These are phyloP conservation scores for Herpotrichia juniperi DNA, from an alignment of 2,329 filamentous ascomycete genomes.

Conservation along the genomic window DNA sequence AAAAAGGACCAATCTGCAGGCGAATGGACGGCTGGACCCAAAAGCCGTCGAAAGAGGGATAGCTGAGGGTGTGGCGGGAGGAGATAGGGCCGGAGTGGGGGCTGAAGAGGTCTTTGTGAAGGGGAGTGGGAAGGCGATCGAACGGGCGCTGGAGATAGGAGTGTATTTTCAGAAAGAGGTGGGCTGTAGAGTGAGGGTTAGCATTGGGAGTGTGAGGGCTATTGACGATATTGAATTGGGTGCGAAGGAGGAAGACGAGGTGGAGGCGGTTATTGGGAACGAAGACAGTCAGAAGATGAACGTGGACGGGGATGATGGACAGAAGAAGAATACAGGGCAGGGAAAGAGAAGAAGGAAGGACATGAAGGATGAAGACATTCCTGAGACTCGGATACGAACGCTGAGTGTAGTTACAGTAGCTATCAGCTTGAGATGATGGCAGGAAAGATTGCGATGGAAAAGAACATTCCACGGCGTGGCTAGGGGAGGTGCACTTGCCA, in stretches of 20 bases:
- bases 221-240: conserved; percentile 68
- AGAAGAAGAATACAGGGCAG: conserved; percentile 20
- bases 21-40: conserved; percentile 34
- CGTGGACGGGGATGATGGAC: conserved; percentile 6
- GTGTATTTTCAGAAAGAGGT: conserved; percentile 68
- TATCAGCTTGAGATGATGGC: conserved; percentile 31
- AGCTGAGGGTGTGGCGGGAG: conserved; percentile 23
- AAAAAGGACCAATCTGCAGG: conserved; percentile 10
- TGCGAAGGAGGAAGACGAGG: conserved; percentile 6
- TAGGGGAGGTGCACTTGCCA: too few species aligned
- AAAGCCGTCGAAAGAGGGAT: conserved; percentile 34
- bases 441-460: not conserved
- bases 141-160: conserved; percentile 66
- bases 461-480: not conserved
- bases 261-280: conserved; percentile 6
- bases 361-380: conserved; percentile 34
- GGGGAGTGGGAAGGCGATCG: conserved; percentile 71
- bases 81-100: conserved; percentile 7
- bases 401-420: conserved; percentile 41
- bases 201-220: conserved; percentile 67
- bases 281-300: conserved; percentile 9
- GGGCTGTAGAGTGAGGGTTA: conserved; percentile 64
- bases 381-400: conserved; percentile 49
- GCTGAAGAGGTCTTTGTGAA: conserved; percentile 61
- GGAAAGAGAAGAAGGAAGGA: conserved; percentile 20